phyloP scores from a whole-genome alignment of 2,329 filamentous ascomycete genomes.

The Xylogone sp. region DNA sequence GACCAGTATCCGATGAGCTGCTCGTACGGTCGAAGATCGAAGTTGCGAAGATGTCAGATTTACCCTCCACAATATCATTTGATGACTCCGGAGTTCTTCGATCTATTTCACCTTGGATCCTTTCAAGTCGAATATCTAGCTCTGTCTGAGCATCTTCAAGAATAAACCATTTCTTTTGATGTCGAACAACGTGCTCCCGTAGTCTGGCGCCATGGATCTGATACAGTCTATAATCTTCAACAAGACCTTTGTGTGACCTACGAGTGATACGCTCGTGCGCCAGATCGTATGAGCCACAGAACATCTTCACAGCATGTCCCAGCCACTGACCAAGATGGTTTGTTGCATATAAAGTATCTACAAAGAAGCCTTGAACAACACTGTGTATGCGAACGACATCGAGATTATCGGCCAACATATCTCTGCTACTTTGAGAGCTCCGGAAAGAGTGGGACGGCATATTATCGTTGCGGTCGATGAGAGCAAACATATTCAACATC shows the following conservation, averaged over 20 bases:
- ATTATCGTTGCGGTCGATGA: slow-evolving; percentile 46
- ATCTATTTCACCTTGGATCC: slow-evolving; percentile 39
- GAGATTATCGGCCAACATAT: slow-evolving; percentile 40
- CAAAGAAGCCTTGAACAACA: slow-evolving; percentile 50
- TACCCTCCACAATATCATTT: slow-evolving; percentile 33
- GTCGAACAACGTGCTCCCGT: slow-evolving; percentile 37
- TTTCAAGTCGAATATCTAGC: slow-evolving; percentile 33
- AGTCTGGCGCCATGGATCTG: slow-evolving; percentile 47
- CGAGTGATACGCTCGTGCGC: slow-evolving; percentile 40
- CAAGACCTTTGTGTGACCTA: slow-evolving; percentile 37
- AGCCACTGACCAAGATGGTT: slow-evolving; percentile 44
- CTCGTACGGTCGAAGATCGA: slow-evolving; percentile 50
- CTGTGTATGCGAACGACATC: slow-evolving; percentile 48
- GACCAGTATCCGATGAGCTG: slow-evolving; percentile 43
- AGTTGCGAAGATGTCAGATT: slow-evolving; percentile 27
- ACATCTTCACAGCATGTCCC: slow-evolving; percentile 42
- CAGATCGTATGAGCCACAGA: slow-evolving; percentile 44
- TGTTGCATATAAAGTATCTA: slow-evolving; percentile 38
- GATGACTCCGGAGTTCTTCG: slow-evolving; percentile 37
- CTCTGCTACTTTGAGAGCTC: slow-evolving; percentile 33
- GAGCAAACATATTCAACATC: slow-evolving; percentile 47
- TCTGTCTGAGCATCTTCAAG: slow-evolving; percentile 27
- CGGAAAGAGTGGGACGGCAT: slow-evolving; percentile 19
- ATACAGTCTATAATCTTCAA: slow-evolving; percentile 51
- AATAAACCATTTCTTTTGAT: slow-evolving; percentile 26